Conservation (phyloP, 495 filamentous ascomycete species). For the Daldinia loculata region DNA sequence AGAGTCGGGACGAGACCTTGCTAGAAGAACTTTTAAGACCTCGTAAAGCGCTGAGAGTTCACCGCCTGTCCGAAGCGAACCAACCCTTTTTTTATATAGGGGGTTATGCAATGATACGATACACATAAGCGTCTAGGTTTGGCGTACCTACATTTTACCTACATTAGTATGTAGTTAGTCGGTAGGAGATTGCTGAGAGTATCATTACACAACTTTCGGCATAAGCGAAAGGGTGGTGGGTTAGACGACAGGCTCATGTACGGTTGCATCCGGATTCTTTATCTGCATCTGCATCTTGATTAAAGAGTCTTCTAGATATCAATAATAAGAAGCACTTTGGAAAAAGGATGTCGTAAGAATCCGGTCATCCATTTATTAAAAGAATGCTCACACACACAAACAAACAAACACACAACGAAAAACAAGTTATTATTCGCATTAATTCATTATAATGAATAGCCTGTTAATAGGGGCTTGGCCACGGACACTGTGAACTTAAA, state of each 20-base stretch:
- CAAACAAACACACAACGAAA: neutral
- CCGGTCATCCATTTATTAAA: slow-evolving; percentile 18
- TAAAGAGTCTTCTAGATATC: slow-evolving; percentile 4
- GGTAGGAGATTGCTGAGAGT: slow-evolving; percentile 12
- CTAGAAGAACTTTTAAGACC: neutral
- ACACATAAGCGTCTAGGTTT: slow-evolving; percentile 22
- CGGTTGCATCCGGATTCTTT: slow-evolving; percentile 36
- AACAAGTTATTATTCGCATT: neutral
- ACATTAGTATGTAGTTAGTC: slow-evolving; percentile 6
- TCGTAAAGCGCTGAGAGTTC: slow-evolving; percentile 3
- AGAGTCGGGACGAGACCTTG: neutral
- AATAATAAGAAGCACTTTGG: slow-evolving; percentile 2
- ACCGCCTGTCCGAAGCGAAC: slow-evolving; percentile 6
- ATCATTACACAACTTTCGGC: slow-evolving; percentile 37
- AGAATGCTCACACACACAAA: neutral
- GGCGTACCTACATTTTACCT: slow-evolving; percentile 4
- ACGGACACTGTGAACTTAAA: slow-evolving; percentile 17
- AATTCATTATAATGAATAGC: neutral
- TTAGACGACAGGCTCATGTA: slow-evolving; percentile 27
- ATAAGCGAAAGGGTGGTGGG: slow-evolving; percentile 34
- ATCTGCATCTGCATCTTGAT: slow-evolving; percentile 12
- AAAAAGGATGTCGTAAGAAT: slow-evolving; percentile 23
- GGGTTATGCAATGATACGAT: slow-evolving; percentile 10
- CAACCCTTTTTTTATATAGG: neutral
- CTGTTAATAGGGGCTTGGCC: neutral